Evolutionary conservation across 768 basidiomycete genomes (phyloP), one percentile per base, ranked within the genome.

Genomic region (Pilatotrama ljubarskyi): DNA sequence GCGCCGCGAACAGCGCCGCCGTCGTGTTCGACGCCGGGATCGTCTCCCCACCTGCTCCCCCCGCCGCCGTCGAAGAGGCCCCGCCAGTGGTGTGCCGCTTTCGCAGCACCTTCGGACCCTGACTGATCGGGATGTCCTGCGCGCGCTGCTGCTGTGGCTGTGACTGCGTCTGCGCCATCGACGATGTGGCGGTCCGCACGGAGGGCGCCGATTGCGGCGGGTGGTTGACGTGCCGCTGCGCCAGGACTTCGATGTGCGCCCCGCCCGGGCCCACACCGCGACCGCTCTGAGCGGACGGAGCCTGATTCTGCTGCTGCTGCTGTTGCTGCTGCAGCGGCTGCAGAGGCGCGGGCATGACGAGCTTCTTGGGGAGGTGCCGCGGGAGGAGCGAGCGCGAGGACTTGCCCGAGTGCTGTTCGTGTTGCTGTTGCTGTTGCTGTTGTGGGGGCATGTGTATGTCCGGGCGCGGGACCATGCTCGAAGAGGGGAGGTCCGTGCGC

Each of bases 281-380:
- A 4, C 29, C 29, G 10, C 29, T 32, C 29, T 32, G 29, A 4
- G 10, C 29, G 29, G 29, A 4, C 10, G 29, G 29, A 5, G 35
- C 41, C n/a, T 24, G 55, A 26, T 53, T 15, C 26, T 51, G 54
- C 20, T 18, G 4, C 36, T 41, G 46, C 42, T 49, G 47, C 24
- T 57, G 58, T 37, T 38, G 61, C 11, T 51, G 53, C 36, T 58
- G 66, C 55, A 36, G 49, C 25, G 63, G 72, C 67, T 84, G 83
- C 38, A 91, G 77, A 15, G 85, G 89, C 3, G 85, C 73, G 46
- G 89, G 89, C 89, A 91, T 91, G 42, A 90, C 83, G 25, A 91
- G 82, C 47, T 77, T 81, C 69, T 82, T 87, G 3, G 89, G 89
- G 42, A 85, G 66, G 70, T 85, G 74, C 5, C 65, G 63, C 22